These are phyloP conservation scores for Botrytis aclada DNA, from an alignment of 2,329 filamentous ascomycete genomes.

Conservation along the genomic window DNA sequence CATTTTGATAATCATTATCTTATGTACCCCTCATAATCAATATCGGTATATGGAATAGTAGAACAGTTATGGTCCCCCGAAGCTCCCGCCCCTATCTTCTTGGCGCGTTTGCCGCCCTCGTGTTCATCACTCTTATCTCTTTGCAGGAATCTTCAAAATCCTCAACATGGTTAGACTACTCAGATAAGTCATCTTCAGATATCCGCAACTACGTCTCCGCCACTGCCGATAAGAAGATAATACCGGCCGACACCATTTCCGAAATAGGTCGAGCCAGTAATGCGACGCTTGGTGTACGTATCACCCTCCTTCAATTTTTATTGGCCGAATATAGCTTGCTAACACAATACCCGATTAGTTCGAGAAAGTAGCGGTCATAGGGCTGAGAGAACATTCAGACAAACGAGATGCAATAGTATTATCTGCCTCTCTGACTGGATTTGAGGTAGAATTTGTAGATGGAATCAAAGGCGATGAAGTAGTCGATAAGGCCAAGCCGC, in stretches of 20 bases:
- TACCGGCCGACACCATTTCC: neutral
- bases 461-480: conserved; percentile 43
- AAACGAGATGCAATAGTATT: conserved; percentile 48
- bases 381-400: conserved; percentile 46
- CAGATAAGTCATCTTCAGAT: neutral
- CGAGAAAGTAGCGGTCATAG: conserved; percentile 47
- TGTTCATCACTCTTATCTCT: neutral
- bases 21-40: neutral
- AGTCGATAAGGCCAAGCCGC: conserved; percentile 43
- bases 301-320: no score
- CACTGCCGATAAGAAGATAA: neutral
- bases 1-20: neutral
- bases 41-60: neutral
- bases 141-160: neutral
- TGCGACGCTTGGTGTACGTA: neutral
- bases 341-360: conserved; percentile 32
- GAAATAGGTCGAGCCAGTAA: conserved; percentile 10
- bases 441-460: conserved; percentile 45
- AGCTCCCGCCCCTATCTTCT: neutral
- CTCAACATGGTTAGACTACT: conserved; percentile 11
- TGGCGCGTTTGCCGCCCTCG: neutral
- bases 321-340: neutral
- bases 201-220: neutral
- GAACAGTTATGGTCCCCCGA: neutral
- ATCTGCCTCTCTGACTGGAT: conserved; percentile 42